Evolutionary conservation across 73 alveolate species (phyloP).

Genomic region (Paramecium pentaurelia): DNA sequence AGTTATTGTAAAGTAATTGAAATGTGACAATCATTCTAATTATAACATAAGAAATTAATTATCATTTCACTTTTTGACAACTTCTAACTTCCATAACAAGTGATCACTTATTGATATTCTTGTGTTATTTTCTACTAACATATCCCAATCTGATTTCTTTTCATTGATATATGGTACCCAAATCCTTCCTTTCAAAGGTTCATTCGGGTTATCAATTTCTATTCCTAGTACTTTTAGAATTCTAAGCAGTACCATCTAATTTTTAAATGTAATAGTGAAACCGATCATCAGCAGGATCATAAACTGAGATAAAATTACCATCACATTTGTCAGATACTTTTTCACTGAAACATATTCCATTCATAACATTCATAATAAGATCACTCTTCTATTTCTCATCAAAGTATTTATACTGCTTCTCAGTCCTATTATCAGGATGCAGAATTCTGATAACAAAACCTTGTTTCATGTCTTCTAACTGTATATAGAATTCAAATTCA

Average conservation of each 20-base stretch:
- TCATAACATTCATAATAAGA: constrained; percentile 63
- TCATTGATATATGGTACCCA: constrained; percentile 79
- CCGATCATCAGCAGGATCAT: constrained; percentile 62
- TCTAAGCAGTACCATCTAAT: constrained; percentile 35
- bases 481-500: neutral
- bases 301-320: constrained; percentile 72
- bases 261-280: constrained; percentile 74
- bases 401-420: neutral
- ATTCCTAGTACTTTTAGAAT: constrained; percentile 54
- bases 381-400: constrained; percentile 43
- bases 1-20: neutral
- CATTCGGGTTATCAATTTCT: constrained; percentile 68
- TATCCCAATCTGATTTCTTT: constrained; percentile 69
- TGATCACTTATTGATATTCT: constrained; percentile 62
- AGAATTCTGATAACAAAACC: neutral
- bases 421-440: neutral
- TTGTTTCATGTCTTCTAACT: constrained; percentile 36
- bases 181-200: constrained; percentile 69
- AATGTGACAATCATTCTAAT: neutral
- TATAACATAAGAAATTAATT: neutral
- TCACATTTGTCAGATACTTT: constrained; percentile 68
- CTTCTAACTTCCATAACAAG: constrained; percentile 66
- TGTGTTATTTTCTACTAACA: constrained; percentile 62
- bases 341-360: constrained; percentile 68
- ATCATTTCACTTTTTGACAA: neutral